Conservation (phyloP, 345 rosid species). For the Eutrema yunnanense region DNA sequence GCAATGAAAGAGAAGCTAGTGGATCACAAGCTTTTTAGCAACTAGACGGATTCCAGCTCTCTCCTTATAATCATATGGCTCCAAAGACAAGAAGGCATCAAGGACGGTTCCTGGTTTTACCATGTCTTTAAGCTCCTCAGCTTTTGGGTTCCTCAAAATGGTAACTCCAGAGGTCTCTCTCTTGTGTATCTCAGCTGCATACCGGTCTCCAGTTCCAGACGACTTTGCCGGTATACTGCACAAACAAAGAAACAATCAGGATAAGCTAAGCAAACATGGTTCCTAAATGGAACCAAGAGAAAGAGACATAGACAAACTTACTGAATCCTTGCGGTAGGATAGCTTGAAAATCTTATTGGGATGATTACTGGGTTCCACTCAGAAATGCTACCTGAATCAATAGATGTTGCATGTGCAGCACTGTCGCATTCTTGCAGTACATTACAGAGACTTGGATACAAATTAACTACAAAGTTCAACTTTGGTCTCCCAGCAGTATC, state of each 20-base stretch:
- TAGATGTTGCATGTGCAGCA: too few species aligned
- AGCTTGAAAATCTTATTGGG: too few species aligned
- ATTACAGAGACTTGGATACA: too few species aligned
- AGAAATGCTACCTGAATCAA: too few species aligned
- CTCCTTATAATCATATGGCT: slow-evolving; percentile 67
- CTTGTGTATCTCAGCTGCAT: slow-evolving; percentile 55
- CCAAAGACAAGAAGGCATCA: slow-evolving; percentile 60
- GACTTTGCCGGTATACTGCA: slow-evolving; percentile 53
- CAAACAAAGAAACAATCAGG: not conserved
- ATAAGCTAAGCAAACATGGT: not conserved
- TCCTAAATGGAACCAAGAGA: too few species aligned
- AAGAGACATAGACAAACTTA: too few species aligned
- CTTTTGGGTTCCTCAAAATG: slow-evolving; percentile 39
- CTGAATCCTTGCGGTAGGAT: too few species aligned
- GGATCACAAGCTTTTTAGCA: slow-evolving; percentile 48
- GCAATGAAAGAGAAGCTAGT: not conserved
- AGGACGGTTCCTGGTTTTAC: slow-evolving; percentile 43
- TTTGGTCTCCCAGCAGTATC: too few species aligned
- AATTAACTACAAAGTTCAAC: too few species aligned
- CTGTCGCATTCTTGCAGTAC: too few species aligned
- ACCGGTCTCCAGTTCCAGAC: slow-evolving; percentile 39
- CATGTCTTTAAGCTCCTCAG: slow-evolving; percentile 42
- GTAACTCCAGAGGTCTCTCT: slow-evolving; percentile 48
- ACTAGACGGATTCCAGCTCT: slow-evolving; percentile 70
- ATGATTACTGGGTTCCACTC: too few species aligned